Evolutionary conservation across 2,329 filamentous ascomycete species (phyloP).

Genomic region (Fusarium dimerum): DNA sequence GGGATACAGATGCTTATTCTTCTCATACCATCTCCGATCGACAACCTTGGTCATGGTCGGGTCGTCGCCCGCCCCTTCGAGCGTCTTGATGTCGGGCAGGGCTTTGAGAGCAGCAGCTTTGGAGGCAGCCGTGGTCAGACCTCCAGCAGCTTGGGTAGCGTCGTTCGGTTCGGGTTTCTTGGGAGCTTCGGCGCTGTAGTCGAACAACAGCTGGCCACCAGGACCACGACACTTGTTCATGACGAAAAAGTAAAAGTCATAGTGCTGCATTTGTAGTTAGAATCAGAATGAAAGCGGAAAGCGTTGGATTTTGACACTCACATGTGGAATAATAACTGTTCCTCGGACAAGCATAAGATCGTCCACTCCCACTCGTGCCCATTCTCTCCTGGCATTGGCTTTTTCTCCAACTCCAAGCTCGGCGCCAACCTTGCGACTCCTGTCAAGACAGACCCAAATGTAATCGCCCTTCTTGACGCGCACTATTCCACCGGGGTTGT

Average conservation of each 20-base stretch:
- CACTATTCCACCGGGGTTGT: slow-evolving; percentile 80
- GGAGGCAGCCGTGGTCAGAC: slow-evolving; percentile 34
- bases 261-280: slow-evolving; percentile 65
- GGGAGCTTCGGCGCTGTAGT: slow-evolving; percentile 62
- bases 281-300: slow-evolving; percentile 3
- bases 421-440: slow-evolving; percentile 86
- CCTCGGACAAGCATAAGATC: slow-evolving; percentile 92
- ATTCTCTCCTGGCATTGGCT: slow-evolving; percentile 70
- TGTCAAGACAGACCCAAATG: slow-evolving; percentile 90
- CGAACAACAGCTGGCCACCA: slow-evolving; percentile 73
- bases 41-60: slow-evolving; percentile 88
- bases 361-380: slow-evolving; percentile 92
- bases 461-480: slow-evolving; percentile 91
- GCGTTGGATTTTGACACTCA: slow-evolving; percentile 49
- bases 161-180: slow-evolving; percentile 31
- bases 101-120: slow-evolving; percentile 40
- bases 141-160: slow-evolving; percentile 1
- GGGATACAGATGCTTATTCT: slow-evolving; percentile 97
- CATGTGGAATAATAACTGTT: slow-evolving; percentile 90
- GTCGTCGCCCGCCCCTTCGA: slow-evolving; percentile 79
- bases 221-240: slow-evolving; percentile 81
- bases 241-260: slow-evolving; percentile 96
- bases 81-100: slow-evolving; percentile 51
- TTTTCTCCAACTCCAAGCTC: slow-evolving; percentile 74
- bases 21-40: slow-evolving; percentile 93